Evolutionary conservation across 2,329 filamentous ascomycete genomes (phyloP).

Genomic region (Penicillium sp.): DNA sequence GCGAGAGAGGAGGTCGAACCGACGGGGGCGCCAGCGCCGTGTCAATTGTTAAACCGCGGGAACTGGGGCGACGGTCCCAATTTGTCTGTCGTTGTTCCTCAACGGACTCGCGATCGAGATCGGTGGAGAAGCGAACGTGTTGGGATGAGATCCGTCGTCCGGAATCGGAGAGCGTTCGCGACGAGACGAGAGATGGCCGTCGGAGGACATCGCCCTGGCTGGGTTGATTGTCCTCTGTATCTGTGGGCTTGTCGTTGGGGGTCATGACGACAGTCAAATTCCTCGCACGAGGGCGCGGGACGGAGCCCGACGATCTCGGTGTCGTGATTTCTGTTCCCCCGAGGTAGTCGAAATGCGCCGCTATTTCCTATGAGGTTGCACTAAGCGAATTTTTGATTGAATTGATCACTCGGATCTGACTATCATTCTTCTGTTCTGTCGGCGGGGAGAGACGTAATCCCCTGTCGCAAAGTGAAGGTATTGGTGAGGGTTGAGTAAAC

Average conservation of each 20-base stretch:
- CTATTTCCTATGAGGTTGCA: neutral
- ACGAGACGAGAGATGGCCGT: slow-evolving; percentile 29
- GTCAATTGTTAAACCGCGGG: slow-evolving; percentile 33
- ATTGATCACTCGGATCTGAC: neutral
- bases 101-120: slow-evolving; percentile 26
- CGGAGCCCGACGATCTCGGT: slow-evolving; percentile 15
- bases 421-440: slow-evolving; percentile 1
- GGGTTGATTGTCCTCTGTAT: slow-evolving; percentile 9
- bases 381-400: neutral
- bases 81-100: slow-evolving; percentile 19
- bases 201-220: slow-evolving; percentile 13
- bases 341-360: neutral
- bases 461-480: slow-evolving; percentile 7
- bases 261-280: slow-evolving; percentile 20
- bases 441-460: neutral
- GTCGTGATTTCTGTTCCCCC: neutral
- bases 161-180: slow-evolving; percentile 29
- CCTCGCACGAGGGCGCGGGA: slow-evolving; percentile 12
- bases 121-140: slow-evolving; percentile 35
- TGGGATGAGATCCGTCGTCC: slow-evolving; percentile 30
- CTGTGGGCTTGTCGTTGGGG: slow-evolving; percentile 14
- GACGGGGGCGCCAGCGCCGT: slow-evolving; percentile 27
- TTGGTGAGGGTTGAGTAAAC: slow-evolving; percentile 5
- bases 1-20: slow-evolving; percentile 21
- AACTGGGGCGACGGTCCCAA: slow-evolving; percentile 25